Evolutionary conservation across 768 basidiomycete species (phyloP).

Genomic region (Rhizopogon rudus): DNA sequence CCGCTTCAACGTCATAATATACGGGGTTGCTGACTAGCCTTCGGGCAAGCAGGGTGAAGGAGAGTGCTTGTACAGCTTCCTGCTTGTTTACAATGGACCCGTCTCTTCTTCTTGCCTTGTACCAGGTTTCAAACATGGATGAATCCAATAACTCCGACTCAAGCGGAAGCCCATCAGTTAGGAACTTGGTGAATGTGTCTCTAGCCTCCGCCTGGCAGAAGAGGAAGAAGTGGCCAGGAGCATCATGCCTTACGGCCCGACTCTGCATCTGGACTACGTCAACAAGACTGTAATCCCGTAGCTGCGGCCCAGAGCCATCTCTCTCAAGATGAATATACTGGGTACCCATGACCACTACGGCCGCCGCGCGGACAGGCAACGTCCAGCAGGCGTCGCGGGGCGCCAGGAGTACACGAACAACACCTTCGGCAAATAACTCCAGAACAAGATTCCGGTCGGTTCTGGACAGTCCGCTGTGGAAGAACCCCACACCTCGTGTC

Average conservation of each 20-base stretch:
- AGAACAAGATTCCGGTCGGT: conserved; percentile 69
- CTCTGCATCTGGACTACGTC: conserved; percentile 93
- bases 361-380: conserved; percentile 75
- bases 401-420: conserved; percentile 75
- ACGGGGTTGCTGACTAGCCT: conserved; percentile 75
- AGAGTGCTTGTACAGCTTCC: conserved; percentile 69
- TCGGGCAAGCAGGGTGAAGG: conserved; percentile 75
- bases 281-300: conserved; percentile 74
- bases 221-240: conserved; percentile 66
- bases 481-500: conserved; percentile 84
- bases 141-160: conserved; percentile 73
- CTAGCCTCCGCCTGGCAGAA: conserved; percentile 88
- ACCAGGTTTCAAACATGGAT: conserved; percentile 44
- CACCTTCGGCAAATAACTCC: conserved; percentile 75
- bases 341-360: conserved; percentile 88
- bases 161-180: conserved; percentile 79
- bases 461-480: conserved; percentile 66
- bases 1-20: conserved; percentile 63
- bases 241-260: conserved; percentile 63
- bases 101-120: conserved; percentile 31
- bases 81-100: conserved; percentile 47
- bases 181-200: conserved; percentile 76
- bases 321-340: conserved; percentile 64
- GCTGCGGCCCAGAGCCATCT: conserved; percentile 52
- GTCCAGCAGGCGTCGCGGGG: conserved; percentile 86